phyloP scores from a whole-genome alignment of 805 yeast species.

The Cyberlindnera japonica region DNA sequence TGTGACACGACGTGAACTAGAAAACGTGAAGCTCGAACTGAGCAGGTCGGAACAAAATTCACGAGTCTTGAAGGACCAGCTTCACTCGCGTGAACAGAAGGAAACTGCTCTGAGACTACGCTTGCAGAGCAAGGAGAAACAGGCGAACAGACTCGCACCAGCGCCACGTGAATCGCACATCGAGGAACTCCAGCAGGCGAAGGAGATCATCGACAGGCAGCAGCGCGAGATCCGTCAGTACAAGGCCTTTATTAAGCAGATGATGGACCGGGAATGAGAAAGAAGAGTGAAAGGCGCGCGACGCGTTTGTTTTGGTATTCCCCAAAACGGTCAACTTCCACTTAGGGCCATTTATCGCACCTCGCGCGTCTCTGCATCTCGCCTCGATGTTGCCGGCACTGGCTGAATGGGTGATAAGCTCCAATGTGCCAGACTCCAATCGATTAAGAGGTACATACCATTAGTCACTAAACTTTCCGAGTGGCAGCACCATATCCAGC shows the following conservation, averaged over 20 bases:
- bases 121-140: background rate
- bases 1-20: slow-evolving; percentile 12
- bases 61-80: slow-evolving; percentile 3
- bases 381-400: background rate
- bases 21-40: slow-evolving; percentile 3
- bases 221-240: slow-evolving; percentile 23
- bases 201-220: slow-evolving; percentile 12
- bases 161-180: background rate
- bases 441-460: no score
- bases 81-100: slow-evolving; percentile 2
- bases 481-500: no score
- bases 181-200: background rate
- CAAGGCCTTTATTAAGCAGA: slow-evolving; percentile 23
- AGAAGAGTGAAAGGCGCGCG: background rate
- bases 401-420: no score
- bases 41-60: background rate
- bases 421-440: no score
- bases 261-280: slow-evolving; percentile 21
- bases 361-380: background rate
- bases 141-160: background rate
- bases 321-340: slow-evolving; percentile 1
- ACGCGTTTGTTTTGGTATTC: slow-evolving; percentile 1
- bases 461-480: no score
- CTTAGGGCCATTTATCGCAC: background rate
- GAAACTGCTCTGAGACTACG: background rate